Conservation (phyloP, 768 basidiomycete species). For the Paxillus ammoniavirescens region DNA sequence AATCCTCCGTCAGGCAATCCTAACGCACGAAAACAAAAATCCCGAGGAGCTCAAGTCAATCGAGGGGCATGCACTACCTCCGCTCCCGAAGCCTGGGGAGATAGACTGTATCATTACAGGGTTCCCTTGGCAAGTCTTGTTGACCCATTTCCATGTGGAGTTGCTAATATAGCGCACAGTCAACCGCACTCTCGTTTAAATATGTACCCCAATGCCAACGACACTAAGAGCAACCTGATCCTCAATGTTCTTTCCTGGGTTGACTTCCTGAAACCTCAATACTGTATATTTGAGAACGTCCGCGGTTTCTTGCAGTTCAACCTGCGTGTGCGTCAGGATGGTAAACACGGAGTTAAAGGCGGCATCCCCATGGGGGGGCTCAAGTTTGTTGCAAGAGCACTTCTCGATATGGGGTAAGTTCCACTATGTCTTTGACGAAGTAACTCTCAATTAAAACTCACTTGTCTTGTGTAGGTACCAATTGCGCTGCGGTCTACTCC, state of each 20-base stretch:
- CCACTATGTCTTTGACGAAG: not conserved
- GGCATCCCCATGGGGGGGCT: conserved; percentile 74
- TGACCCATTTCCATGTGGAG: conserved; percentile 1
- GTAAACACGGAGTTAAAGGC: conserved; percentile 49
- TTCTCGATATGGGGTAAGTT: conserved; percentile 65
- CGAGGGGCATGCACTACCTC: conserved; percentile 40
- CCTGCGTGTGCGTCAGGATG: conserved; percentile 37
- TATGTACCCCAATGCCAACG: conserved; percentile 65
- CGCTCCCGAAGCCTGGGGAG: conserved; percentile 48
- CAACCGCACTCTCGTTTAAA: conserved; percentile 75
- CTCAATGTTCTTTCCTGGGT: conserved; percentile 52
- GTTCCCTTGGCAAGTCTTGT: conserved; percentile 64
- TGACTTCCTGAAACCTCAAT: conserved; percentile 40
- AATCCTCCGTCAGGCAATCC: conserved; percentile 57
- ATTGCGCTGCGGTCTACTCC: conserved; percentile 40
- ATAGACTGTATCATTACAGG: conserved; percentile 67
- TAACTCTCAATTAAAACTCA: not conserved
- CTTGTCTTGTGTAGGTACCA: conserved; percentile 37
- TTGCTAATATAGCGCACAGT: conserved; percentile 36
- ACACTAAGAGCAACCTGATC: conserved; percentile 67
- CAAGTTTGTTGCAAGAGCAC: conserved; percentile 59
- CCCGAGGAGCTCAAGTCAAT: conserved; percentile 39
- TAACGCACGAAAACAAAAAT: conserved; percentile 42
- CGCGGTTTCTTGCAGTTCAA: conserved; percentile 42
- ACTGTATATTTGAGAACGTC: conserved; percentile 50